phyloP scores from a whole-genome alignment of 1,139 yeast genomes.

The Blastobotrys capitulatus region DNA sequence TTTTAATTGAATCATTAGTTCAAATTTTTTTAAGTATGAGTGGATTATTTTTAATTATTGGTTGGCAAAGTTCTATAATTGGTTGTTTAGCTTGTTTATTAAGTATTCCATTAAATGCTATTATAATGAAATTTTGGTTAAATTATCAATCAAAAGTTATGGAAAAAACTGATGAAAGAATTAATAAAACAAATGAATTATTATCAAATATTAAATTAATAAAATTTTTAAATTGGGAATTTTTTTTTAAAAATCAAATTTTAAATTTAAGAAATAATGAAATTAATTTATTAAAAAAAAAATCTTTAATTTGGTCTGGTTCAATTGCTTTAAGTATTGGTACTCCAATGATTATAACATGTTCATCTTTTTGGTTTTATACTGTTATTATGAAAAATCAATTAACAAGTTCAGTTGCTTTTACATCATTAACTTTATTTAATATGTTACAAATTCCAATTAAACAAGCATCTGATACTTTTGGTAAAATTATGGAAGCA shows the following conservation, averaged over 20 bases:
- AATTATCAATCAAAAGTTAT: slow-evolving; percentile 63
- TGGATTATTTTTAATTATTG: slow-evolving; percentile 65
- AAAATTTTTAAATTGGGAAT: slow-evolving; percentile 96
- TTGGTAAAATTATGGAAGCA: slow-evolving; percentile 75
- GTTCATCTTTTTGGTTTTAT: slow-evolving; percentile 73
- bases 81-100: slow-evolving; percentile 64
- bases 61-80: slow-evolving; percentile 74
- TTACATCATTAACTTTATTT: slow-evolving; percentile 82
- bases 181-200: slow-evolving; percentile 90
- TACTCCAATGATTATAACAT: slow-evolving; percentile 75
- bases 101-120: slow-evolving; percentile 59
- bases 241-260: slow-evolving; percentile 67
- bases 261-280: slow-evolving; percentile 70
- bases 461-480: slow-evolving; percentile 83
- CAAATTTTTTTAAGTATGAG: slow-evolving; percentile 63
- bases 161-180: slow-evolving; percentile 78
- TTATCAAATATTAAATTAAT: slow-evolving; percentile 87
- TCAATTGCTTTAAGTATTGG: slow-evolving; percentile 67
- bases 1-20: slow-evolving; percentile 62
- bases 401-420: slow-evolving; percentile 86
- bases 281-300: slow-evolving; percentile 45
- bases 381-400: slow-evolving; percentile 62
- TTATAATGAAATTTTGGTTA: slow-evolving; percentile 43
- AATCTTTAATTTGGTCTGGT: slow-evolving; percentile 61
- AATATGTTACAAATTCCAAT: slow-evolving; percentile 77